Evolutionary conservation across 306 rosid species (phyloP).

Genomic region (Quercus parvula): DNA sequence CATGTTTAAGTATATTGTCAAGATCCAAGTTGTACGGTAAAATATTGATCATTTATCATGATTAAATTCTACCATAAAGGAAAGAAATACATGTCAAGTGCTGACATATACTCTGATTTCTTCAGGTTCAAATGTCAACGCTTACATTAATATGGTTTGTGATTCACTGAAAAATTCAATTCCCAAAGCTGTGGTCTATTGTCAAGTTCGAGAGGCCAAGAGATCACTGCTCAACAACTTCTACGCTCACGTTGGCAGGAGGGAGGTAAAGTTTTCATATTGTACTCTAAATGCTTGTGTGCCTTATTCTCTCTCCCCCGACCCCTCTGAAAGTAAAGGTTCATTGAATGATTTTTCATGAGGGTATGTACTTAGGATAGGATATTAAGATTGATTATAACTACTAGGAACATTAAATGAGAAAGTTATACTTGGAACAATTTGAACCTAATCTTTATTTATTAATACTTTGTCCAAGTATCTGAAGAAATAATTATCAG

Average conservation of each 20-base stretch:
- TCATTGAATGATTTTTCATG: neutral
- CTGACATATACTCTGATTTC: constrained; percentile 19
- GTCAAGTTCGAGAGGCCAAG: constrained; percentile 99
- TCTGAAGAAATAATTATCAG: neutral
- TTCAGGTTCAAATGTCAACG: constrained; percentile 85
- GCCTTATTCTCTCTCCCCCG: neutral
- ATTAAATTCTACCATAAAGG: no score
- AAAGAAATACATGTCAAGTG: neutral
- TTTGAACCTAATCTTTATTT: neutral
- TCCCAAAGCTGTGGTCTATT: constrained; percentile 96
- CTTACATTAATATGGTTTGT: constrained; percentile 83
- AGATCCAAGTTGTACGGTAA: neutral
- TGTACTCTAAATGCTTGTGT: constrained; percentile 2
- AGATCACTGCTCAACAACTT: constrained; percentile 80
- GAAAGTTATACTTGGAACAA: neutral
- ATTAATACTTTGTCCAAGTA: neutral
- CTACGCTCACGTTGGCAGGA: constrained; percentile 77
- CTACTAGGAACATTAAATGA: neutral
- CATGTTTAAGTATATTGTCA: neutral
- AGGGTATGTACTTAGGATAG: neutral
- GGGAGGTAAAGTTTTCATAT: constrained; percentile 60
- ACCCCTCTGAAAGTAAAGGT: no score
- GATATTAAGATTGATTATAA: neutral
- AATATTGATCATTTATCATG: no score
- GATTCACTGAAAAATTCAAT: constrained; percentile 80